Conservation (phyloP, 2,329 filamentous ascomycete species). For the Cladosporium halotolerans region DNA sequence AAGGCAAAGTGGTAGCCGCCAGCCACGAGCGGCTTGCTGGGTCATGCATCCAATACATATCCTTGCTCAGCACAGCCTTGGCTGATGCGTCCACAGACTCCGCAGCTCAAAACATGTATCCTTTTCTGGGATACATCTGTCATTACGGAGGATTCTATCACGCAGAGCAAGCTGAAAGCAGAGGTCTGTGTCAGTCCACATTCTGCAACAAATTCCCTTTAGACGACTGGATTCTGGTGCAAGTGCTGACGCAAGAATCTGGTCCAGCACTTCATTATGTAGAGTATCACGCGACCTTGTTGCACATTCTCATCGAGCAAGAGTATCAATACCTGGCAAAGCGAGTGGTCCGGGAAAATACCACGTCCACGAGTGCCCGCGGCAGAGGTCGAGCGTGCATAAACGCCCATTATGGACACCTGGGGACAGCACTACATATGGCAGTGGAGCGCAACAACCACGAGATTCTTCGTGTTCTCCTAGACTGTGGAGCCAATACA, state of each 20-base stretch:
- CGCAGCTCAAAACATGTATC: not conserved
- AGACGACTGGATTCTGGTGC: not conserved
- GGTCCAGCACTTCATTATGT: not conserved
- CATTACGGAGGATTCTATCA: not conserved
- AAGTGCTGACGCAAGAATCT: not conserved
- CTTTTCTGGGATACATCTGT: not conserved
- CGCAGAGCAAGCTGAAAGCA: not conserved
- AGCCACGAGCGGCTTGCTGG: not conserved
- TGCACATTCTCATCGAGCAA: not conserved
- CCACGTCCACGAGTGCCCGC: not conserved
- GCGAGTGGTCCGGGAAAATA: not conserved
- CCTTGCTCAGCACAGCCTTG: not conserved
- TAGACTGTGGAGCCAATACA: too few species aligned
- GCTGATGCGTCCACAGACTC: not conserved
- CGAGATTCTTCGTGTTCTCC: too few species aligned
- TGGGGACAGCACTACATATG: not conserved
- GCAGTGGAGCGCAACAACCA: not conserved
- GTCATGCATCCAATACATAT: not conserved
- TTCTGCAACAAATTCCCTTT: not conserved
- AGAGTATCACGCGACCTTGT: not conserved
- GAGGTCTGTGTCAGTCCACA: not conserved
- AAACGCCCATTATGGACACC: not conserved
- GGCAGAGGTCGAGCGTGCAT: not conserved
- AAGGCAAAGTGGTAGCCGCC: not conserved
- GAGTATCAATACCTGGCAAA: not conserved